These are phyloP conservation scores for Glaciozyma martinii DNA, from an alignment of 768 basidiomycete species.

Conservation along the genomic window DNA sequence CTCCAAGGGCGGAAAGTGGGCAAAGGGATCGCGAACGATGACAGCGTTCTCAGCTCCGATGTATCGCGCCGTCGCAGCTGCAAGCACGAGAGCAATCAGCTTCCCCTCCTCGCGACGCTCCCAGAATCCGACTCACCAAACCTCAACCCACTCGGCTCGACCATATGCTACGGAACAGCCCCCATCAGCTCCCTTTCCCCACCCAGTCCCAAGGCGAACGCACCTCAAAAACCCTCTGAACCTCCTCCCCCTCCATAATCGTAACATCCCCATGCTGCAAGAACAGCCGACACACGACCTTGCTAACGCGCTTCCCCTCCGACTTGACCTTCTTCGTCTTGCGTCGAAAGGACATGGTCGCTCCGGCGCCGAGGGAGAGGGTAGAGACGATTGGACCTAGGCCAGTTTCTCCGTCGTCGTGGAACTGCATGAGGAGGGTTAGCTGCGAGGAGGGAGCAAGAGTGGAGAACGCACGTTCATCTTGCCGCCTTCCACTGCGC, in stretches of 20 bases:
- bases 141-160: too few relatives aligned
- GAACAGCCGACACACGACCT: neutral
- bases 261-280: neutral
- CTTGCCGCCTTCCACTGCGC: conserved; percentile 20
- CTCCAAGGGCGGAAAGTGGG: too few relatives aligned
- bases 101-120: too few relatives aligned
- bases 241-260: conserved; percentile 1
- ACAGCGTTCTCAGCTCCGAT: too few relatives aligned
- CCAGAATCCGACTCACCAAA: too few relatives aligned
- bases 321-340: conserved; percentile 20
- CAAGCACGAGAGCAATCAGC: too few relatives aligned
- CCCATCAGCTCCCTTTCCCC: too few relatives aligned
- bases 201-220: too few relatives aligned
- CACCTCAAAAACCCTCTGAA: neutral
- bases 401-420: conserved; percentile 39
- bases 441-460: conserved; percentile 11
- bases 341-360: conserved; percentile 36
- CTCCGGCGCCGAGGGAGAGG: conserved; percentile 36
- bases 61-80: too few relatives aligned
- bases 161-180: too few relatives aligned
- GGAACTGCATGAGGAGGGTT: conserved; percentile 37
- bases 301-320: neutral
- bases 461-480: conserved; percentile 12
- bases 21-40: too few relatives aligned
- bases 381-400: conserved; percentile 37